phyloP scores from a whole-genome alignment of 441 rosid species.

The Erodium moschatum region DNA sequence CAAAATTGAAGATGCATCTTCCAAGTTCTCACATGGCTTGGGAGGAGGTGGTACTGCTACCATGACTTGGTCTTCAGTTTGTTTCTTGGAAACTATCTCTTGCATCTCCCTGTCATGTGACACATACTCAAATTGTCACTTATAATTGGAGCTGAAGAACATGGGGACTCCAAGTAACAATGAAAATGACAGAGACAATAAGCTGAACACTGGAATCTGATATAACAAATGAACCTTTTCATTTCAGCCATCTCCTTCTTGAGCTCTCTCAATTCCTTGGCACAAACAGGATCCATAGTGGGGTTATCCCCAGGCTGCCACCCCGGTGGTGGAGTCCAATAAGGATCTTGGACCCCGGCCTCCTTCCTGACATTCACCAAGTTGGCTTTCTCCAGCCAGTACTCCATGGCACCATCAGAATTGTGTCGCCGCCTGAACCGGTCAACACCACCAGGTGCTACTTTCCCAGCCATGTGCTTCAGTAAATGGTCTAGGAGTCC shows the following conservation, averaged over 20 bases:
- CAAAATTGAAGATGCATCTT: constrained; percentile 33
- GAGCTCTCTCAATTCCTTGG: constrained; percentile 52
- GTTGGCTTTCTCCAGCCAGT: constrained; percentile 82
- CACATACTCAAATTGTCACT: background rate
- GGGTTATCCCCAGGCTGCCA: constrained; percentile 89
- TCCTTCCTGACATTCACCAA: constrained; percentile 57
- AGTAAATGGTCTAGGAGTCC: constrained; percentile 86
- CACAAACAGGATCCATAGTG: constrained; percentile 71
- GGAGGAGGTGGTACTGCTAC: constrained; percentile 38
- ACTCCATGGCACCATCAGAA: constrained; percentile 94
- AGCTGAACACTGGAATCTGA: background rate
- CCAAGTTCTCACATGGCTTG: constrained; percentile 34
- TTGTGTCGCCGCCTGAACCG: constrained; percentile 88
- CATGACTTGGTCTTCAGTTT: constrained; percentile 33
- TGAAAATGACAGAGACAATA: background rate
- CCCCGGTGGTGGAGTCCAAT: constrained; percentile 93
- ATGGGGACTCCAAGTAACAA: background rate
- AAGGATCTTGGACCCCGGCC: constrained; percentile 86
- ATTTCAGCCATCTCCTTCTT: constrained; percentile 44
- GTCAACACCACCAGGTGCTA: constrained; percentile 78
- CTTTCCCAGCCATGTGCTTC: constrained; percentile 93
- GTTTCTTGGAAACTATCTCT: constrained; percentile 38
- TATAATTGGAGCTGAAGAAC: background rate
- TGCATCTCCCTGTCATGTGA: constrained; percentile 37
- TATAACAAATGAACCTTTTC: constrained; percentile 32